Evolutionary conservation across 148 eudicot genomes (phyloP).

Genomic region (Dianthus caryophyllus): DNA sequence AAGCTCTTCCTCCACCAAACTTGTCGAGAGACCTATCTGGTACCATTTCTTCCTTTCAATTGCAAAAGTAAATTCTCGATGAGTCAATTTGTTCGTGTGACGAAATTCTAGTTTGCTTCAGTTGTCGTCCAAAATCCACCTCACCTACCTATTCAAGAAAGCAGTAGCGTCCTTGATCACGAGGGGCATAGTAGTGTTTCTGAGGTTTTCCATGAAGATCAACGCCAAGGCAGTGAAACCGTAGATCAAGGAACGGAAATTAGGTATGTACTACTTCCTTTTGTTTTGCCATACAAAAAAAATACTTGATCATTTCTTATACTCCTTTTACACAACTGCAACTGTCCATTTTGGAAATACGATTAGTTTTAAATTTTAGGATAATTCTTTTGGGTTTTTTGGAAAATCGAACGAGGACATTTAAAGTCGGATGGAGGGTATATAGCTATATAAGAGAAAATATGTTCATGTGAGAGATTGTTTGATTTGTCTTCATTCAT

Average conservation of each 20-base stretch:
- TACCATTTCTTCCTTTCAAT: constrained; percentile 8
- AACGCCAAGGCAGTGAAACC: constrained; percentile 32
- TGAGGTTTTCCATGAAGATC: constrained; percentile 48
- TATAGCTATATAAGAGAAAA: too few relatives aligned
- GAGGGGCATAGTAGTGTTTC: constrained; percentile 41
- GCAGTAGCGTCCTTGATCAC: constrained; percentile 21
- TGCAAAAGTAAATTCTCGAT: not conserved
- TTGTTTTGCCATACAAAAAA: too few relatives aligned
- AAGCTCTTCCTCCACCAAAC: constrained; percentile 23
- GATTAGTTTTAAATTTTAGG: too few relatives aligned
- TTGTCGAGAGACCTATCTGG: constrained; percentile 30
- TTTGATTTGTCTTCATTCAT: too few relatives aligned
- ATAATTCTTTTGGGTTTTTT: too few relatives aligned
- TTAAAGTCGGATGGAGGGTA: too few relatives aligned
- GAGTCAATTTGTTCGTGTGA: not conserved
- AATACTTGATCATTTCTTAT: not conserved
- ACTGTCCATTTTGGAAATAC: too few relatives aligned
- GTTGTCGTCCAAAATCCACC: constrained; percentile 25
- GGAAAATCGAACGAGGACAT: too few relatives aligned
- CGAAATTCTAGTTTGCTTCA: constrained; percentile 21
- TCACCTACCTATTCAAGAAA: constrained; percentile 19
- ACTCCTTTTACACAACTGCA: too few relatives aligned
- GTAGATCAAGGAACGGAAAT: constrained; percentile 36
- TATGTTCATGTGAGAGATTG: too few relatives aligned
- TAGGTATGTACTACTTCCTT: constrained; percentile 37